These are phyloP conservation scores for Stenocarpella maydis DNA, from an alignment of 2,329 filamentous ascomycete species.

Conservation along the genomic window DNA sequence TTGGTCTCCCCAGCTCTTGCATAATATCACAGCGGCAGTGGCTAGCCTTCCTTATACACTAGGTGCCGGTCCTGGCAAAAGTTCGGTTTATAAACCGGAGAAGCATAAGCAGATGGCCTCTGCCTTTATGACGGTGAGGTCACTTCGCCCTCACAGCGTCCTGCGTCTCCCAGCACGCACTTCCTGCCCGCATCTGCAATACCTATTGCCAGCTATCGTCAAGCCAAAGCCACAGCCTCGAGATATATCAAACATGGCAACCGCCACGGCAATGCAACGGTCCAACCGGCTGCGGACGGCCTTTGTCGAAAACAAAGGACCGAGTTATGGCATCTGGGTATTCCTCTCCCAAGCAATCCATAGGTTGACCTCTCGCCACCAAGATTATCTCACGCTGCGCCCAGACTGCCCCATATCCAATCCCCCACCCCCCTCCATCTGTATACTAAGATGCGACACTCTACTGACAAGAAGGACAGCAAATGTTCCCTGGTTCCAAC, in stretches of 20 bases:
- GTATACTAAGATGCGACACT: not conserved
- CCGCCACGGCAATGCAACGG: constrained; percentile 49
- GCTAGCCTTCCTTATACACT: not conserved
- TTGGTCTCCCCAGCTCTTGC: not conserved
- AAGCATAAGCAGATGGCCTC: not conserved
- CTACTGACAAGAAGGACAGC: constrained; percentile 39
- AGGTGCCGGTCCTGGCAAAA: not conserved
- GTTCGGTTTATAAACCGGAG: not conserved
- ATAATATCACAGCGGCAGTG: not conserved
- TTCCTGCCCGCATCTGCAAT: not conserved
- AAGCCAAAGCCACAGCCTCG: not conserved
- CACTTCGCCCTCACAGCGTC: not conserved
- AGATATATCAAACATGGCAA: constrained; percentile 27
- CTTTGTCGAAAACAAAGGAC: constrained; percentile 55
- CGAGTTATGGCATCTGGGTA: constrained; percentile 64
- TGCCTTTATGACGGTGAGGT: constrained; percentile 1
- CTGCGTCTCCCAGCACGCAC: not conserved
- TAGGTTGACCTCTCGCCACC: too few species aligned
- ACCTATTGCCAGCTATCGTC: not conserved
- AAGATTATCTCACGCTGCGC: not conserved
- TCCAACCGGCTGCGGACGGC: constrained; percentile 59
- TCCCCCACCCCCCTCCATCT: not conserved
- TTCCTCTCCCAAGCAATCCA: not conserved
- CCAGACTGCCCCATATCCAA: not conserved
- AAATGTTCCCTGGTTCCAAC: constrained; percentile 69